Percentiles rank a stretch among this genome's conserved stretches.
phyloP scores from a whole-genome alignment of 179 eudicot genomes.

The Corrigiola litoralis region DNA sequence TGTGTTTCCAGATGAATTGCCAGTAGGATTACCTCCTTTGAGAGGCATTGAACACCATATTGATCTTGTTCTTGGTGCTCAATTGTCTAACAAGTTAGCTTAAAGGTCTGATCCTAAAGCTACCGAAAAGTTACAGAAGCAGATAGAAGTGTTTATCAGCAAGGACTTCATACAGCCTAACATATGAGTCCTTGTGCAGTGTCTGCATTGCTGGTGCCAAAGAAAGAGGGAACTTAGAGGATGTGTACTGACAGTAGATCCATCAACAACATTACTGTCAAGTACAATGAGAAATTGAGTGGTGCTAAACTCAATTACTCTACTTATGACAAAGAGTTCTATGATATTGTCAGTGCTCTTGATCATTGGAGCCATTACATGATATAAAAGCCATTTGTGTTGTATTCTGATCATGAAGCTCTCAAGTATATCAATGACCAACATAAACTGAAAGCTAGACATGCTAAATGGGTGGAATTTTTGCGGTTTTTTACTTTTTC shows the following conservation, averaged over 20 bases:
- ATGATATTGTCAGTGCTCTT: too few species aligned
- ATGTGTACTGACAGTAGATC: neutral
- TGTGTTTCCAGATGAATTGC: neutral
- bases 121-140: neutral
- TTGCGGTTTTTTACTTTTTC: too few species aligned
- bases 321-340: too few species aligned
- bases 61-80: neutral
- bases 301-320: too few species aligned
- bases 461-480: too few species aligned
- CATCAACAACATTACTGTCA: neutral
- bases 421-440: too few species aligned
- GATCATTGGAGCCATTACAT: too few species aligned
- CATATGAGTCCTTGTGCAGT: neutral
- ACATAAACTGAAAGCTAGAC: too few species aligned
- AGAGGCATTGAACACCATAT: neutral
- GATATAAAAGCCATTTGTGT: too few species aligned
- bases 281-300: neutral
- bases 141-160: neutral
- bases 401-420: too few species aligned
- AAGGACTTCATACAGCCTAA: neutral
- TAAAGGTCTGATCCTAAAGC: neutral
- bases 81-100: neutral
- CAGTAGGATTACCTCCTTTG: neutral
- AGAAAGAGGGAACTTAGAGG: too few species aligned
- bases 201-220: too few species aligned